These are phyloP conservation scores for Monosporascus sp. DNA, from an alignment of 2,329 filamentous ascomycete species.

Conservation along the genomic window DNA sequence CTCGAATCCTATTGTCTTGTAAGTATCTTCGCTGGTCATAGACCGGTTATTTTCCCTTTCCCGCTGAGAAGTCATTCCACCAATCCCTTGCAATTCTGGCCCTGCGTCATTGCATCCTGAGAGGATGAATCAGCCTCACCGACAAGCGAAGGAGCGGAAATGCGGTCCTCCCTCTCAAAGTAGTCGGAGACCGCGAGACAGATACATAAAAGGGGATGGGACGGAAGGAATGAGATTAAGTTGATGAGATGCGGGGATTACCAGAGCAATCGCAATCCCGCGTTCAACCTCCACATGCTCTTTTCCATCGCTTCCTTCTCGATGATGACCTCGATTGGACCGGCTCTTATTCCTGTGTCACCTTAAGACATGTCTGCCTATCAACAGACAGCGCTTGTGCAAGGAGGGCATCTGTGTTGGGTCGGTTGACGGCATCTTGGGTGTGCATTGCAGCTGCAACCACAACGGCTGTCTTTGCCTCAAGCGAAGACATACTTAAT, in stretches of 20 bases:
- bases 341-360: background rate
- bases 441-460: background rate
- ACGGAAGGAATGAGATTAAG: background rate
- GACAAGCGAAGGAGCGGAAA: too few species aligned
- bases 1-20: too few species aligned
- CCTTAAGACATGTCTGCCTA: background rate
- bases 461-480: conserved; percentile 5
- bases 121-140: background rate
- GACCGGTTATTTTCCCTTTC: too few species aligned
- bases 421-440: background rate
- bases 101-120: background rate
- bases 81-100: too few species aligned
- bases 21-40: too few species aligned
- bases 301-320: background rate
- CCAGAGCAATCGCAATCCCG: background rate
- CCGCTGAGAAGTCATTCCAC: too few species aligned
- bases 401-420: background rate
- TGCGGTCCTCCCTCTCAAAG: background rate
- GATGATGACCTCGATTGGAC: background rate
- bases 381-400: background rate
- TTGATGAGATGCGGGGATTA: background rate
- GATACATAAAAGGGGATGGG: background rate
- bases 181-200: background rate
- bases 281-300: background rate
- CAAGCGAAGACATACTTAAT: background rate